Conservation (phyloP, 345 rosid genomes). For the Cardamine resedifolia region DNA sequence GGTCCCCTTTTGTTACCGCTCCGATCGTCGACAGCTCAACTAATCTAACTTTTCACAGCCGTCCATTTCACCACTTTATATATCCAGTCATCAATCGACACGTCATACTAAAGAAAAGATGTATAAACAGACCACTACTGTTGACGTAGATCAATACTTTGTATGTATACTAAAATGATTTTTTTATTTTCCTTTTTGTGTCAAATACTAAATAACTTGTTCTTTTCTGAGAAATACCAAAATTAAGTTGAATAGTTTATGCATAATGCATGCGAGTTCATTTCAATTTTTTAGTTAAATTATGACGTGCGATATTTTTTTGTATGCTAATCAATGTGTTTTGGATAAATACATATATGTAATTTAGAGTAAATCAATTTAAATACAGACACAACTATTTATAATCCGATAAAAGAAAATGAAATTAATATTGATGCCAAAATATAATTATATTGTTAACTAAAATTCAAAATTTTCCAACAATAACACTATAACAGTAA, state of each 20-base stretch:
- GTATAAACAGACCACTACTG: conserved; percentile 13
- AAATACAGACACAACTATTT: not conserved
- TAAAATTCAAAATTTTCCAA: too few relatives aligned
- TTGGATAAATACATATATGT: too few relatives aligned
- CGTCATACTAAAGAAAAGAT: not conserved
- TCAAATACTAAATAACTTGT: not conserved
- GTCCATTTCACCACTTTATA: conserved; percentile 27
- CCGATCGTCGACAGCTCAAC: conserved; percentile 35
- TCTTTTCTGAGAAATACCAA: not conserved
- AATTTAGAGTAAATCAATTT: not conserved
- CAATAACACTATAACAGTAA: too few relatives aligned
- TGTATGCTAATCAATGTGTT: not conserved
- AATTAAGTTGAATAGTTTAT: not conserved
- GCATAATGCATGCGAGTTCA: not conserved
- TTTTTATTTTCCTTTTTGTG: not conserved
- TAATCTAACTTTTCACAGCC: conserved; percentile 19
- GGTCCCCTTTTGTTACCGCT: conserved; percentile 12
- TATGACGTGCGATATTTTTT: not conserved
- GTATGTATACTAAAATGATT: not conserved
- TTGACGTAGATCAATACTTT: conserved; percentile 20
- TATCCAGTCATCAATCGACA: conserved; percentile 18
- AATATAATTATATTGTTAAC: too few relatives aligned
- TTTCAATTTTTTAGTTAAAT: not conserved
- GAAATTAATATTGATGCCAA: too few relatives aligned
- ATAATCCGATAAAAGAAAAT: too few relatives aligned